Evolutionary conservation across 139 green algal species (phyloP), one percentile per base, ranked within the genome.

Genomic region (Chlorella sp.): DNA sequence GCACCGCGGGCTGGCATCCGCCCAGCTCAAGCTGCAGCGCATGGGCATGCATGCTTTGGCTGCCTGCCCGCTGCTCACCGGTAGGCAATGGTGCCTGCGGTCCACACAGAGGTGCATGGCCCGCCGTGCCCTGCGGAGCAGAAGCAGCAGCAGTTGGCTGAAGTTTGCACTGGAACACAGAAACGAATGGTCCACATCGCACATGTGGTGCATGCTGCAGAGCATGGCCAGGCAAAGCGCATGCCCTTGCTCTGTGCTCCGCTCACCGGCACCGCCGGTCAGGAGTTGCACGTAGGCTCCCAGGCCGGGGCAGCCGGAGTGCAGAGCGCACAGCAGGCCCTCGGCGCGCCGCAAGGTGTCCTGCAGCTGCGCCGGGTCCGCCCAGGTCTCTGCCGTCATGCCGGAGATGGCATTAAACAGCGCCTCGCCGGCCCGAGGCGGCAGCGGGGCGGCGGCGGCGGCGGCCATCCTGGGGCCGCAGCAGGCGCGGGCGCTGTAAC

Each of bases 21-120:
- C n/a, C n/a, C n/a, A n/a, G n/a, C n/a, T n/a, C n/a, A n/a, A n/a
- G n/a, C n/a, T n/a, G n/a, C n/a, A n/a, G n/a, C n/a, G n/a, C n/a
- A n/a, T n/a, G n/a, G n/a, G n/a, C n/a, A n/a, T n/a, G n/a, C n/a
- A n/a, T n/a, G n/a, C n/a, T n/a, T n/a, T n/a, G n/a, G n/a, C n/a
- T n/a, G 44, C 44, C 7, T 11, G 57, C 13, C 36, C 7, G 23
- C 20, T 32, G 39, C 56, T 0, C 1, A 84, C 78, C 78, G 57
- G 78, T 84, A 84, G 28, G 78, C 78, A 36, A 84, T 76, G 26
- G 78, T 84, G 63, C 78, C 78, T 26, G 78, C 63, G 2, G 78
- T 84, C 78, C 78, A 84, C 18, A 84, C 78, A 23, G 26, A 57
- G 1, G 78, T 84, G 78, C 78, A 84, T 30, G 78, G 78, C 15